Evolutionary conservation across 2,329 filamentous ascomycete genomes (phyloP), one percentile per base, ranked within the genome.

Genomic region (Beauveria asiatica): DNA sequence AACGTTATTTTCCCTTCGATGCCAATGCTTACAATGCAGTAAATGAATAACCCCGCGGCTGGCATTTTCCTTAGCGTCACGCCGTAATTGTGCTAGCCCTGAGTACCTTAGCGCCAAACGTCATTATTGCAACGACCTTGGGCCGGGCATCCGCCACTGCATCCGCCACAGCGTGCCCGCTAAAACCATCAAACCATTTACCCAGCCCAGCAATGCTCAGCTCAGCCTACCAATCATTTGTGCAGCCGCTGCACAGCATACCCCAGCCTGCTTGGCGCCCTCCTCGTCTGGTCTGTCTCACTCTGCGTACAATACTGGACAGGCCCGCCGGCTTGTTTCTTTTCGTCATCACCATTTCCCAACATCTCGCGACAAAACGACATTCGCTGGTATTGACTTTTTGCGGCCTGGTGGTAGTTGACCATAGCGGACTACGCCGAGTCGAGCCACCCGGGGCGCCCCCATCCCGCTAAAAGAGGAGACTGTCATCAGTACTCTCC

Each of bases 401-500:
- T 27, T 39, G 51, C 59, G 39, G 21, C 51, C 46, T 33, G 21
- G 61, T 52, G 39, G 11, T 45, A 37, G 41, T 13, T 57, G 16
- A 25, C 46, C 56, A 58, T 46, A 37, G 17, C 46, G 7, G 27
- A 37, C 42, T 25, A 27, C 50, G 55, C 45, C 46, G 39, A 37
- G n/a, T 39, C 44, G 42, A 16, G n/a, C 54, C 27, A 13, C 44
- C 39, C 42, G 25, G n/a, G 53, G 42, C n/a, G 27, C 49, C 55
- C 23, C 33, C 37, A 42, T 48, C n/a, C 21, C 41, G 56, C 39
- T 33, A 58, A 57, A 57, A 50, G 57, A 59, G 48, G 39, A 53
- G 48, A 51, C 41, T 42, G 13, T 13, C 44, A 21, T 42, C 44
- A 30, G 7, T 41, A 19, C 30, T 33, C 57, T 59, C 39, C 48